Evolutionary conservation across 371 early-diverging fungal genomes (phyloP), one percentile per base, ranked within the genome.

Genomic region (Batrachochytrium dendrobatidis): DNA sequence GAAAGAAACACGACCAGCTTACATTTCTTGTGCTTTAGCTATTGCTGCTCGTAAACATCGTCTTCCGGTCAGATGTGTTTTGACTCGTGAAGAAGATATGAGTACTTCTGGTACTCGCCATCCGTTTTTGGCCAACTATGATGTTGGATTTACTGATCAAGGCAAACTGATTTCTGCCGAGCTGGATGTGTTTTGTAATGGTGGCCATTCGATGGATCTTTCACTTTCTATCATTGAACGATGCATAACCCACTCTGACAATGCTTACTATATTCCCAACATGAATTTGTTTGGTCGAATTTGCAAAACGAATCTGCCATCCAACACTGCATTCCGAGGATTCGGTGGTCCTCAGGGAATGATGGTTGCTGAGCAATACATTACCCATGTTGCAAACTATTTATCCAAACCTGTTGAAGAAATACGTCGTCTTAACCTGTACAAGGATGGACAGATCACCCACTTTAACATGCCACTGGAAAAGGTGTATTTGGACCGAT

Each of bases 41-140:
- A 73, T 88, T n/a, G 83, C 88, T 5, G 82, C 88, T 3, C 71
- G 79, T 53, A 80, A 83, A 43, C 63, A 71, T 3, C 59, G 69
- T 24, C 63, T 62, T 10, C 84, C 88, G 8, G 84, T 88, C 62
- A 77, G 90, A 4, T 79, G 79, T 60, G 75, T 84, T 75, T 72
- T 87, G 58, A 82, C 86, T 39, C 82, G 90, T 52, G 87, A 88
- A 71, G 86, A 83, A 65, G 90, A 90, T 66, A 88, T 90, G 84
- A 63, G 74, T 30, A 74, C 77, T 30, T 71, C 83, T 33, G 90
- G 90, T 18, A 84, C 84, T 63, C 78, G 90, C 2, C 86, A 88
- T 66, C 86, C 90, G 25, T 87, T 85, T 81, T 66, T 77, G 33
- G 87, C 76, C 59, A 74, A 75, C 39, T 90, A 86, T 79, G 77